Evolutionary conservation across 257 asterid genomes (phyloP).

Genomic region (Catharanthus roseus): DNA sequence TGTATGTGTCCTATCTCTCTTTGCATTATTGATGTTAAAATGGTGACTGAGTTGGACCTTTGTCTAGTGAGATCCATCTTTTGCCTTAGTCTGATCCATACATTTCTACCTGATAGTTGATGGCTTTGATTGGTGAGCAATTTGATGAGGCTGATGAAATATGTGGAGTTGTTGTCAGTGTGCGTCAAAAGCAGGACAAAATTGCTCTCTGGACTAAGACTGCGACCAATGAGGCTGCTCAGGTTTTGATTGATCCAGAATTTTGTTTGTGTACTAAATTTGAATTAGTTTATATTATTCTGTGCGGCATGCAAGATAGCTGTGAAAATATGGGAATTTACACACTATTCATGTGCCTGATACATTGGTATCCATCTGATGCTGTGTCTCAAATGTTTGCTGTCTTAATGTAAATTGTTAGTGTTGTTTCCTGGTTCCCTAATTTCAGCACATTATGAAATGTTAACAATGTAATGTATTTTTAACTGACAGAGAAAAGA

Average conservation of each 20-base stretch:
- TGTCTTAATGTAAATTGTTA: background rate
- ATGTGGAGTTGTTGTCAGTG: conserved; percentile 77
- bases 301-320: background rate
- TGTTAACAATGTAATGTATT: too few relatives aligned
- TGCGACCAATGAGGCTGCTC: conserved; percentile 89
- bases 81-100: background rate
- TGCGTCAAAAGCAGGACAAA: conserved; percentile 78
- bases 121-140: conserved; percentile 81
- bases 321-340: background rate
- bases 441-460: background rate
- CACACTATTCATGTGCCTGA: background rate
- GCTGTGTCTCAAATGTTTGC: background rate
- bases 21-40: background rate
- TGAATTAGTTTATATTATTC: background rate
- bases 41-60: background rate
- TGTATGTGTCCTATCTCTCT: conserved; percentile 30
- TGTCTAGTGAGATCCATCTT: conserved; percentile 2
- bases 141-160: conserved; percentile 74
- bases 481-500: background rate
- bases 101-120: conserved; percentile 34
- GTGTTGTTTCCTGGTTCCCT: background rate
- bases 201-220: conserved; percentile 87
- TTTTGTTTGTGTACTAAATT: background rate
- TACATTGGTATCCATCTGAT: background rate
- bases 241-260: conserved; percentile 33